These are phyloP conservation scores for Penicillium salamii DNA, from an alignment of 495 filamentous ascomycete genomes.

Conservation along the genomic window DNA sequence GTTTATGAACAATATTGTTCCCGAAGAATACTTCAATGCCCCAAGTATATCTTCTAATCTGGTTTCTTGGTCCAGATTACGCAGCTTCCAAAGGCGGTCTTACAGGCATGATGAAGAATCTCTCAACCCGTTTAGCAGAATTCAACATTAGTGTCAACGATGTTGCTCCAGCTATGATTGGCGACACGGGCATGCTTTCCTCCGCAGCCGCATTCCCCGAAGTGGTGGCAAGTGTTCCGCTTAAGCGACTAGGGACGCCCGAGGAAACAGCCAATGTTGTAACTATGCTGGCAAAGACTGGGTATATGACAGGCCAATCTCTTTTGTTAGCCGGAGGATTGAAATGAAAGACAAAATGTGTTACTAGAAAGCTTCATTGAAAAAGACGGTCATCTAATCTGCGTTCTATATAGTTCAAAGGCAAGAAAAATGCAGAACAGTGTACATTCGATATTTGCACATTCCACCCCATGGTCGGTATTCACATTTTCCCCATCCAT, in stretches of 20 bases:
- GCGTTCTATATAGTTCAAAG: no score
- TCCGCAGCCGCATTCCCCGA: slow-evolving; percentile 51
- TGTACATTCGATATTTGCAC: no score
- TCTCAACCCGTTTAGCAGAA: slow-evolving; percentile 56
- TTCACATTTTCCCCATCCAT: no score
- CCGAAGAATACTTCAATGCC: neutral
- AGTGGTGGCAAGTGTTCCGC: slow-evolving; percentile 53
- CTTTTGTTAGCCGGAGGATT: slow-evolving; percentile 56
- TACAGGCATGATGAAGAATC: slow-evolving; percentile 62
- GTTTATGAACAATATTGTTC: slow-evolving; percentile 5
- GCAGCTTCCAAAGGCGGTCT: slow-evolving; percentile 65
- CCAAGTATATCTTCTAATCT: neutral
- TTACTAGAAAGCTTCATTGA: no score
- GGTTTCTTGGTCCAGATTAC: slow-evolving; percentile 44
- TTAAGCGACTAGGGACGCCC: slow-evolving; percentile 59
- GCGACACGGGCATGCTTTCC: slow-evolving; percentile 63
- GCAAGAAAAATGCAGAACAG: no score
- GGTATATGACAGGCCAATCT: slow-evolving; percentile 66
- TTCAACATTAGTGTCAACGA: slow-evolving; percentile 70
- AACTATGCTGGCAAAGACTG: slow-evolving; percentile 63
- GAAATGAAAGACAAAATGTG: no score
- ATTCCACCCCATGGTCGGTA: no score
- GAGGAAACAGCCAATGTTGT: slow-evolving; percentile 67
- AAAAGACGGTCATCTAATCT: no score
- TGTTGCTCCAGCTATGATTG: slow-evolving; percentile 73